Evolutionary conservation across 139 green algal genomes (phyloP), one percentile per base, ranked within the genome.

Genomic region (Mesotaenium endlicherianum): DNA sequence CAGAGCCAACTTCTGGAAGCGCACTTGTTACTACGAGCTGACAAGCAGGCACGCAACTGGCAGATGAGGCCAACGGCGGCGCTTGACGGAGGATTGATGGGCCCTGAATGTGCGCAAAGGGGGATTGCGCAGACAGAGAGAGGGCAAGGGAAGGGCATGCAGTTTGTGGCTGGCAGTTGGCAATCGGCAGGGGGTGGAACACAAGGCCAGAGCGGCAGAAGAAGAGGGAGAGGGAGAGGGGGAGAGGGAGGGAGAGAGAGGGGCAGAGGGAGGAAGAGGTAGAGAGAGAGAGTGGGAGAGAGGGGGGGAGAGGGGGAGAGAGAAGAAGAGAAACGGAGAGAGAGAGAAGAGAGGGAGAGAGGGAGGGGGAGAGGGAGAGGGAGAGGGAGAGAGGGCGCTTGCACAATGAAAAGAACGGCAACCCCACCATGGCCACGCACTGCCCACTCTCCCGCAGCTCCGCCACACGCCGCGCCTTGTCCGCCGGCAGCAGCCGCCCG

Each of bases 371-470:
- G 50, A 64, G 50, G 26, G 26, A 26, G 50, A 20, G 26, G 50
- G 26, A 20, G 50, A 26, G 20, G 50, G 50, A 34, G 50, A 64
- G 50, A 64, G 50, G 26, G 50, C 50, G 50, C 20, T 20, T 64
- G 50, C 20, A 64, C 31, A 58, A n/a, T n/a, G n/a, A n/a, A n/a
- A n/a, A n/a, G n/a, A n/a, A n/a, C n/a, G n/a, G n/a, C 64, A 14
- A 17, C 14, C 74, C 26, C 77, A 86, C 79, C 79, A 98, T 97
- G 1, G 91, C 93, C 59, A 98, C 93, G 30, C 59, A 81, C n/a
- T 39, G 20, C 3, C 92, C 91, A 0, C 70, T 47, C 17, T 55
- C 74, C 8, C 86, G 71, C 72, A 95, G 81, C 36, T 16, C 11
- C n/a, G 45, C 55, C 5, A 90, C 81, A 3, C 39, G 11, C 38